Evolutionary conservation across 139 green algal species (phyloP).

Genomic region (Picochlorum sp.): DNA sequence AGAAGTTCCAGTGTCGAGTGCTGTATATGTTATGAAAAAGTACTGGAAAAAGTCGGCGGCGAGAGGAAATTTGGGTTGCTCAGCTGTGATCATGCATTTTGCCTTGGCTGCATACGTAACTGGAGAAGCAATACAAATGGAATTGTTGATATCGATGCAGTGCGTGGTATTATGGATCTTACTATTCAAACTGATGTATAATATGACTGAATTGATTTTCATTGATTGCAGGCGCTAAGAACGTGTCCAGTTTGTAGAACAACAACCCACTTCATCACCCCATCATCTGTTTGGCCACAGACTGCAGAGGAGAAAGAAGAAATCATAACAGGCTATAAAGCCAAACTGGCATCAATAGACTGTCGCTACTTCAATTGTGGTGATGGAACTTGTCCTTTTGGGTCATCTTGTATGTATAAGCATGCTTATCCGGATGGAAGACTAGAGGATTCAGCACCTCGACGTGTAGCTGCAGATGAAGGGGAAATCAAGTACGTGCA

Average conservation of each 20-base stretch:
- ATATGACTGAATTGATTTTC: not conserved
- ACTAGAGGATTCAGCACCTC: constrained; percentile 11
- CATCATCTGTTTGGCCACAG: constrained; percentile 47
- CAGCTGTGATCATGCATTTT: constrained; percentile 73
- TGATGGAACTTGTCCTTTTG: constrained; percentile 56
- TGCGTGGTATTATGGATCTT: not conserved
- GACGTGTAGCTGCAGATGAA: constrained; percentile 16
- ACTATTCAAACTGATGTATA: not conserved
- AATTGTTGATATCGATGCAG: constrained; percentile 29
- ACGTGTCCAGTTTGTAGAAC: constrained; percentile 66
- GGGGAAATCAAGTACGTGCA: constrained; percentile 14
- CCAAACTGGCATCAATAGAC: constrained; percentile 34
- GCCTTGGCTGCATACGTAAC: constrained; percentile 68
- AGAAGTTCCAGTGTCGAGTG: constrained; percentile 47
- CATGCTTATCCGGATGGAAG: constrained; percentile 53
- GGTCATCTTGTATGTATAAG: constrained; percentile 74
- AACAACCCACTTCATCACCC: constrained; percentile 54
- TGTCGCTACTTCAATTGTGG: constrained; percentile 52
- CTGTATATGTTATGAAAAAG: constrained; percentile 66
- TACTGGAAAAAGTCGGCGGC: constrained; percentile 33
- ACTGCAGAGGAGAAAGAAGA: constrained; percentile 40
- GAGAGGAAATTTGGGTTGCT: constrained; percentile 69
- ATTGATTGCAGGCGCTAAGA: constrained; percentile 21
- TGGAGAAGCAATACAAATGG: constrained; percentile 46
- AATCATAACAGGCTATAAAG: constrained; percentile 46